Evolutionary conservation across 2,329 filamentous ascomycete species (phyloP), one percentile per base, ranked within the genome.

Genomic region (Alternaria arborescens): DNA sequence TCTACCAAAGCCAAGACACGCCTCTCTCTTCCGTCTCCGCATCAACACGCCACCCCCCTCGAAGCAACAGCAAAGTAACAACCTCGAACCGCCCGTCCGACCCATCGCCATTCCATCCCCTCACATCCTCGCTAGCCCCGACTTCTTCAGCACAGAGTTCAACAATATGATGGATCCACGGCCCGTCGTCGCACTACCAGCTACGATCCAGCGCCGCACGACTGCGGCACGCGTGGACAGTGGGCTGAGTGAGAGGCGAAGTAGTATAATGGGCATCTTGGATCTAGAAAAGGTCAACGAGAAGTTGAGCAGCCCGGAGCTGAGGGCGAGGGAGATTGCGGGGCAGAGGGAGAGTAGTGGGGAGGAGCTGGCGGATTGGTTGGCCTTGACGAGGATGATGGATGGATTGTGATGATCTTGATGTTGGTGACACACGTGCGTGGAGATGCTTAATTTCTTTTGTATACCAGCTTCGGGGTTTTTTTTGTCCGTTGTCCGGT

Each of bases 381-480:
- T 70, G 43, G 61, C 60, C 3, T 26, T 70, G 42, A 68, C 58
- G 40, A 59, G 51, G 44, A 52, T 64, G 60, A 42, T 70, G 53
- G 67, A 65, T 22, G 56, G 52, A 2, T 28, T 66, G 34, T 61
- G 38, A 56, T 32, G 38, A 7, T 42, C 7, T 7, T 3, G n/a
- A 32, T 32, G 30, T 36, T 36, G 30, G 30, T 32, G 30, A 32
- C 1, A 0, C 24, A 26, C 24, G 14, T 1, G 32, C 32, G 32
- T 36, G 12, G 14, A 3, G 32, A 36, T 66, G 34, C 59, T n/a
- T n/a, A 53, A 36, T 32, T 24, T 48, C 14, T 36, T 36, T 30
- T 36, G 8, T 36, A 48, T 36, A 48, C 5, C 14, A 7, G 5
- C 20, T 36, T 4, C 24, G 5, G 5, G 3, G 8, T 1, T 2